Evolutionary conservation across 169 alveolate genomes (phyloP).

Genomic region (Eimeria acervulina): DNA sequence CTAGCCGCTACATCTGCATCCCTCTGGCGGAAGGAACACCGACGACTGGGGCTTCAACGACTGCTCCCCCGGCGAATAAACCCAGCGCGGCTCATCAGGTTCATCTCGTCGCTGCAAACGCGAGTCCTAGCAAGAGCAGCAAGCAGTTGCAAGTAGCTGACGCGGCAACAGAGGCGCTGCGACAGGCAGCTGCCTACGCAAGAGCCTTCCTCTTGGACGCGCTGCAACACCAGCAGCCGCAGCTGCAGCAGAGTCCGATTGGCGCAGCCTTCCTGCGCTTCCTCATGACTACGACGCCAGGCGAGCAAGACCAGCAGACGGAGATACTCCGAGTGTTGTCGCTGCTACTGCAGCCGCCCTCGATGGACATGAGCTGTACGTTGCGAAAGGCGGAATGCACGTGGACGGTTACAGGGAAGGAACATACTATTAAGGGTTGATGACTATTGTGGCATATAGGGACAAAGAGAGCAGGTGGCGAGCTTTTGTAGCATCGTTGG

Average conservation of each 20-base stretch:
- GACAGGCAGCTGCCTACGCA: slow-evolving; percentile 58
- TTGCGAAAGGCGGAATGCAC: not conserved
- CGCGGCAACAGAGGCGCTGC: slow-evolving; percentile 64
- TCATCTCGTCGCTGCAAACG: slow-evolving; percentile 31
- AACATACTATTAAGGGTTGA: not conserved
- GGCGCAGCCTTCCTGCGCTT: slow-evolving; percentile 65
- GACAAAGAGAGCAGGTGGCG: not conserved
- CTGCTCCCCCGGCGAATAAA: not conserved
- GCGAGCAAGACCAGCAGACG: slow-evolving; percentile 39
- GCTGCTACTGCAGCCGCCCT: slow-evolving; percentile 66
- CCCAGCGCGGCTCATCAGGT: not conserved
- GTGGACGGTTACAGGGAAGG: not conserved
- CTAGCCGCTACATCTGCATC: slow-evolving; percentile 51
- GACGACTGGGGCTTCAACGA: slow-evolving; percentile 17
- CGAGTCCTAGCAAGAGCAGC: slow-evolving; percentile 9
- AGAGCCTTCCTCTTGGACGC: slow-evolving; percentile 32
- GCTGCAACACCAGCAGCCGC: slow-evolving; percentile 68
- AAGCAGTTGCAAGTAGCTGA: slow-evolving; percentile 43
- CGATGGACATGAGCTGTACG: slow-evolving; percentile 34
- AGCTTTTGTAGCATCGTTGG: not conserved
- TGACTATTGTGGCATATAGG: not conserved
- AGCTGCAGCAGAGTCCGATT: slow-evolving; percentile 38
- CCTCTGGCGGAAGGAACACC: not conserved
- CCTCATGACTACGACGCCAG: slow-evolving; percentile 64
- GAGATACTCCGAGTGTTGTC: slow-evolving; percentile 68